phyloP scores from a whole-genome alignment of 352 stramenopile species.

The Halophytophthora polymorphica region DNA sequence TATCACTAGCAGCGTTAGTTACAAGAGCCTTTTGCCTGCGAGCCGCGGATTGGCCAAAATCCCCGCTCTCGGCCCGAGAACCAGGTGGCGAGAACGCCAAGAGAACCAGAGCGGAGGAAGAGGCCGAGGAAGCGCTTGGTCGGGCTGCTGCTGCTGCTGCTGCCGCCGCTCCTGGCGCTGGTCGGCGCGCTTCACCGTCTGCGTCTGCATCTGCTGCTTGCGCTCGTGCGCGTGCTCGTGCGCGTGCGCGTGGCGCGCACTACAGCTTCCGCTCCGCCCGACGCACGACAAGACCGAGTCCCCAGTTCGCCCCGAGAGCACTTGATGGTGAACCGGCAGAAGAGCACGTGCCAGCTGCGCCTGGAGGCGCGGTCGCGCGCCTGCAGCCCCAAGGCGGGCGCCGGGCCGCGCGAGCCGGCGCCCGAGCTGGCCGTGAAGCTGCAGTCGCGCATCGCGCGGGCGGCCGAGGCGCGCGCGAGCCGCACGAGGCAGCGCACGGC shows the following conservation, averaged over 20 bases:
- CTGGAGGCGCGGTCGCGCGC: slow-evolving; percentile 54
- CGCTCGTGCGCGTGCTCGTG: too few species aligned
- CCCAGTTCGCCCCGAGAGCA: neutral
- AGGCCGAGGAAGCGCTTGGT: too few species aligned
- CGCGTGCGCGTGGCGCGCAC: neutral
- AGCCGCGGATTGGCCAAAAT: too few species aligned
- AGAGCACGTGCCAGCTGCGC: slow-evolving; percentile 70
- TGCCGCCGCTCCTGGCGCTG: too few species aligned
- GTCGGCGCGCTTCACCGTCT: too few species aligned
- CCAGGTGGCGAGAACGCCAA: too few species aligned
- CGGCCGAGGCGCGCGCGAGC: slow-evolving; percentile 41
- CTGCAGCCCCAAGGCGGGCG: slow-evolving; percentile 6
- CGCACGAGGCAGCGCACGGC: slow-evolving; percentile 39
- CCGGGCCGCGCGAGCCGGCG: neutral
- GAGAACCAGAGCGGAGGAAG: too few species aligned
- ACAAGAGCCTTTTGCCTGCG: too few species aligned
- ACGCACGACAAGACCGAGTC: slow-evolving; percentile 6
- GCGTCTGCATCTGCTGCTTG: too few species aligned
- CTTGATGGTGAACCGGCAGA: slow-evolving; percentile 51
- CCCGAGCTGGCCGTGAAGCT: slow-evolving; percentile 22
- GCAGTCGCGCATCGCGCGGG: slow-evolving; percentile 47
- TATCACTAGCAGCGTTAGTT: too few species aligned
- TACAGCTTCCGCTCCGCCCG: slow-evolving; percentile 10
- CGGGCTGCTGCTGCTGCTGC: too few species aligned
- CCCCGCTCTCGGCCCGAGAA: too few species aligned